Percentiles rank a stretch among this genome's conserved stretches.
phyloP scores from a whole-genome alignment of 2,329 filamentous ascomycete genomes.

The Colletotrichum trifolii region DNA sequence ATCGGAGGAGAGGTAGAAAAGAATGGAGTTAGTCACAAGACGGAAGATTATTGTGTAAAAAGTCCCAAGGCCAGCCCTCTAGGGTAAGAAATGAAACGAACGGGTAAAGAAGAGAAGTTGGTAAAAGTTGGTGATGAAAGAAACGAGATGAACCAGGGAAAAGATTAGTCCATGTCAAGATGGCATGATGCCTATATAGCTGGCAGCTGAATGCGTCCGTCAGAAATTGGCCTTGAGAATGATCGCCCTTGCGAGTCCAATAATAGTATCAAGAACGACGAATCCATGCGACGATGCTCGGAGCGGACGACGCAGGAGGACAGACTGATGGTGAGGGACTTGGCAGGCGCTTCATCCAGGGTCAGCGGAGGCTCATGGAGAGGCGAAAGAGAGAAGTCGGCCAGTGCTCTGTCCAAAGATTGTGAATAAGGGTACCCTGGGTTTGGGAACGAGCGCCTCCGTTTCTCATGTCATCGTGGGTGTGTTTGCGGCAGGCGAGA shows the following conservation, averaged over 20 bases:
- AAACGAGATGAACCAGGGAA: constrained; percentile 27
- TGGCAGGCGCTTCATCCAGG: constrained; percentile 34
- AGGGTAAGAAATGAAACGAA: constrained; percentile 36
- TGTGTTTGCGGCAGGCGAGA: constrained; percentile 17
- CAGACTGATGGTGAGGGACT: constrained; percentile 24
- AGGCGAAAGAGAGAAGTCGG: background rate
- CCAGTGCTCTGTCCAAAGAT: background rate
- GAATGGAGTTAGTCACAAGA: constrained; percentile 13
- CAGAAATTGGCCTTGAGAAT: constrained; percentile 5
- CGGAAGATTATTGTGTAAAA: constrained; percentile 32
- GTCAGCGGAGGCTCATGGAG: constrained; percentile 13
- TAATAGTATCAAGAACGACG: constrained; percentile 25
- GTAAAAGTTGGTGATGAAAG: constrained; percentile 22
- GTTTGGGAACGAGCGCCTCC: constrained; percentile 29
- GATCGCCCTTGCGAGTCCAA: constrained; percentile 31
- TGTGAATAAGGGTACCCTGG: constrained; percentile 13
- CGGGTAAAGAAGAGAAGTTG: constrained; percentile 20
- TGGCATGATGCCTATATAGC: constrained; percentile 34
- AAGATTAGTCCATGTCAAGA: constrained; percentile 22
- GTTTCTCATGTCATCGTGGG: constrained; percentile 28
- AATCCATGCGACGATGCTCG: constrained; percentile 22
- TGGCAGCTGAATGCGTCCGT: background rate
- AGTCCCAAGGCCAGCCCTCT: constrained; percentile 31
- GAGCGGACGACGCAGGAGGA: constrained; percentile 18
- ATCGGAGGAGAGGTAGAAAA: constrained; percentile 14